Conservation (phyloP, 805 yeast genomes). For the Metschnikowia kofuensis region DNA sequence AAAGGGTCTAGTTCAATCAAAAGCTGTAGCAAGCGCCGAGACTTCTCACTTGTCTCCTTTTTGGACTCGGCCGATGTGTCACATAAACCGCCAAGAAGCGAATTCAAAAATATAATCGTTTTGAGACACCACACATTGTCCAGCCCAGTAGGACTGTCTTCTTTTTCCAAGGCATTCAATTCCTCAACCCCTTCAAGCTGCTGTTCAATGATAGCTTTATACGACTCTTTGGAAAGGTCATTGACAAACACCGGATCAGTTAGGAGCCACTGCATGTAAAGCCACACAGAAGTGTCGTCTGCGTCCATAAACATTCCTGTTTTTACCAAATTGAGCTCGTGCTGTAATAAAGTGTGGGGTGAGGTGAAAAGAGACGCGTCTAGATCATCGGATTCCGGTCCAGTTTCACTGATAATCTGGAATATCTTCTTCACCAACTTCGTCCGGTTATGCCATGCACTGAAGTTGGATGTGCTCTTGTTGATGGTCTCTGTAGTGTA, state of each 20-base stretch:
- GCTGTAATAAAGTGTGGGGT: conserved; percentile 37
- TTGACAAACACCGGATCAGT: conserved; percentile 39
- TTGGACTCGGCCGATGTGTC: background rate
- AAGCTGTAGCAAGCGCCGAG: conserved; percentile 34
- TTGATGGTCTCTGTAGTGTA: conserved; percentile 80
- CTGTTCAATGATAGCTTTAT: conserved; percentile 36
- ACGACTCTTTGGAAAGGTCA: conserved; percentile 26
- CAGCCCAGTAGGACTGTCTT: conserved; percentile 47
- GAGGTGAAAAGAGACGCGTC: conserved; percentile 24
- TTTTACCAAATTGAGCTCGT: conserved; percentile 67
- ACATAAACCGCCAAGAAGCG: conserved; percentile 15
- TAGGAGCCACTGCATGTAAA: conserved; percentile 78
- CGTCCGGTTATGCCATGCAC: conserved; percentile 93
- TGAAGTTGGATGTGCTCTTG: conserved; percentile 82
- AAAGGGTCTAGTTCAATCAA: conserved; percentile 61
- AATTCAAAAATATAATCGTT: conserved; percentile 47
- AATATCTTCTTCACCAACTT: conserved; percentile 59
- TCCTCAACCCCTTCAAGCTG: conserved; percentile 54
- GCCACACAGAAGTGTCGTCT: conserved; percentile 92
- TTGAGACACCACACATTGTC: conserved; percentile 80
- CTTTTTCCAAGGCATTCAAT: conserved; percentile 69
- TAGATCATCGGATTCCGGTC: background rate
- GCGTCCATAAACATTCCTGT: conserved; percentile 92
- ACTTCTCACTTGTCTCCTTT: conserved; percentile 26
- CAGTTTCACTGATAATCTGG: conserved; percentile 9